Base-by-base conservation (phyloP, 805 yeast genomes). In the Candida ortonii region DNA sequence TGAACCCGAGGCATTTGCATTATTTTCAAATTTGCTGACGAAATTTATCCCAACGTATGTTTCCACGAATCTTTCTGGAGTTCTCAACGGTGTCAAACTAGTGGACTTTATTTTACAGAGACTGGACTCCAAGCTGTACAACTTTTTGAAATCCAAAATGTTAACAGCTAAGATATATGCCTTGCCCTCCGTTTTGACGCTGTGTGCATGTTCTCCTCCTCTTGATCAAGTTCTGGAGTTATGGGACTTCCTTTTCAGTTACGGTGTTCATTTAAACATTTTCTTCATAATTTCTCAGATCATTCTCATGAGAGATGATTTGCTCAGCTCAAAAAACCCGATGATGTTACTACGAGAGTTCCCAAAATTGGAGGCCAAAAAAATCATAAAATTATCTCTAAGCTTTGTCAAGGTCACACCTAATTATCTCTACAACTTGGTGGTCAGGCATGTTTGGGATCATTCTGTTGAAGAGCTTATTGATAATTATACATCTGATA, bases 181-280 rank as follows among this genome's bases (percentile, higher is more conserved):
- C 0, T 79, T 88, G 45, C 84, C 88, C 4, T 78, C 89, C 1
- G 84, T 87, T 1, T 61, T 89, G 44, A 88, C 97, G 0, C 63
- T 89, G 29, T 78, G 89, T 36, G 90, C 96, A 3, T 85, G 95
- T 49, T 86, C 94, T 5, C 95, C 94, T 7, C 89, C 96, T 0
- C 64, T 89, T 28, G 62, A 66, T 20, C 86, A 88, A 43, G 84
- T 84, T 1, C 60, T 88, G 23, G 73, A 78, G 38, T 66, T 88
- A 12, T 88, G 97, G 97, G 97, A 88, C 56, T 84, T 88, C 46
- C 61, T 87, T 48, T 83, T 88, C 59, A 95, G 96, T 3, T 88
- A 85, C 50, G 97, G 97, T 0, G 76, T 84, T 13, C 96, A 89
- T 52, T 71, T 87, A 79, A 88, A 89, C 59, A 73, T 89, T 18